Evolutionary conservation across 2,329 filamentous ascomycete species (phyloP).

Genomic region (Pyricularia sp.): DNA sequence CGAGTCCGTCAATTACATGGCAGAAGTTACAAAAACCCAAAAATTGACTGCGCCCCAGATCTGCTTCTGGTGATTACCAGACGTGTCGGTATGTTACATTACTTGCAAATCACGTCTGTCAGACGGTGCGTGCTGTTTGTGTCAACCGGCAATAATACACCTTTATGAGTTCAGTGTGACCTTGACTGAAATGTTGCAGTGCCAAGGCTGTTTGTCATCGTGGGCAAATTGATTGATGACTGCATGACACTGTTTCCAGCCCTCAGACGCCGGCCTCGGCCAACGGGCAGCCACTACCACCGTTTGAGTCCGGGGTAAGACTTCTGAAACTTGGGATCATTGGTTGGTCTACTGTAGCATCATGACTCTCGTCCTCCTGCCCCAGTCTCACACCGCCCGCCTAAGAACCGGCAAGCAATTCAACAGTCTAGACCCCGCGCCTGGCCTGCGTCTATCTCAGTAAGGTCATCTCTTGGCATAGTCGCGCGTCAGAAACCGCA

Average conservation of each 20-base stretch:
- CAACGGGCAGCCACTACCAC: background rate
- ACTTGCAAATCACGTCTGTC: background rate
- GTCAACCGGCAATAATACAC: background rate
- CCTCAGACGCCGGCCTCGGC: background rate
- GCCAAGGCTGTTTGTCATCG: background rate
- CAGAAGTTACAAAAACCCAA: background rate
- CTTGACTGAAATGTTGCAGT: background rate
- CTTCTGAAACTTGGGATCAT: background rate
- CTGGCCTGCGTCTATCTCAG: background rate
- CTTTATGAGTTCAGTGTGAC: background rate
- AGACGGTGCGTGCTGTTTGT: background rate
- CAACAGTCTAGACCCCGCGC: background rate
- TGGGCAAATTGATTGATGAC: background rate
- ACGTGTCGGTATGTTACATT: no score
- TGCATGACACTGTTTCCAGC: background rate
- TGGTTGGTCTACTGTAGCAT: background rate
- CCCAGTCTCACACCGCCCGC: background rate
- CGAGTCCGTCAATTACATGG: background rate
- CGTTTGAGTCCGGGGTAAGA: background rate
- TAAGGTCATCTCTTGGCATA: background rate
- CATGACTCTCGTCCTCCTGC: background rate
- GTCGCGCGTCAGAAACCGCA: background rate
- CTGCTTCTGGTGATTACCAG: no score
- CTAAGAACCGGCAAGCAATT: background rate
- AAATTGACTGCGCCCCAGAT: no score